Evolutionary conservation across 352 stramenopile genomes (phyloP).

Genomic region (Pythium graminicola): DNA sequence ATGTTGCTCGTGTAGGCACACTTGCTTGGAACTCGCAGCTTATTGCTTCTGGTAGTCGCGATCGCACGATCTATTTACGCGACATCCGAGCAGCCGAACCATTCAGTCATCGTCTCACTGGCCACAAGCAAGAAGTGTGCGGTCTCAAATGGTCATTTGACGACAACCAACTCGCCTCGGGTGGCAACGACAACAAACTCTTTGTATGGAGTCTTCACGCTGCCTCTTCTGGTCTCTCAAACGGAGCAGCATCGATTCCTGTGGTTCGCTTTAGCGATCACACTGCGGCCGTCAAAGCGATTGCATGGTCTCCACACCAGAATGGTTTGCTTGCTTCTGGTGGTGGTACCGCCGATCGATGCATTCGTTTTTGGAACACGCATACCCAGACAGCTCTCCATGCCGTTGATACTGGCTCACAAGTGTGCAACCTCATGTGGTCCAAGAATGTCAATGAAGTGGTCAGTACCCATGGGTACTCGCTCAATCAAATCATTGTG

Average conservation of each 20-base stretch:
- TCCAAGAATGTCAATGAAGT: slow-evolving; percentile 97
- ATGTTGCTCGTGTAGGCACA: slow-evolving; percentile 90
- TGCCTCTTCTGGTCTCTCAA: slow-evolving; percentile 26
- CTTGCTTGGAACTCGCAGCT: slow-evolving; percentile 89
- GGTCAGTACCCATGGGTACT: slow-evolving; percentile 98
- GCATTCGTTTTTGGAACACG: slow-evolving; percentile 98
- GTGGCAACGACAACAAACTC: slow-evolving; percentile 98
- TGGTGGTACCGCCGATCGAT: slow-evolving; percentile 94
- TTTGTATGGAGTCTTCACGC: slow-evolving; percentile 91
- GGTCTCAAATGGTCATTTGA: slow-evolving; percentile 96
- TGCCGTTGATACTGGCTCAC: slow-evolving; percentile 93
- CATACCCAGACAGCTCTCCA: slow-evolving; percentile 85
- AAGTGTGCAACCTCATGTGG: slow-evolving; percentile 98
- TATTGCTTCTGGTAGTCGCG: slow-evolving; percentile 92
- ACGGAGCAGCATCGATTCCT: slow-evolving; percentile 38
- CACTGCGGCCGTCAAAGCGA: slow-evolving; percentile 96
- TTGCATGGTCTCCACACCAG: slow-evolving; percentile 96
- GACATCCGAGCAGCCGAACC: slow-evolving; percentile 78
- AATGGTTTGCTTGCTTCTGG: slow-evolving; percentile 93
- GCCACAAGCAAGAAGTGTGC: slow-evolving; percentile 90
- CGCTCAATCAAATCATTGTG: slow-evolving; percentile 96
- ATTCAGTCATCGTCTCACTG: slow-evolving; percentile 49
- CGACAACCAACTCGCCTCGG: slow-evolving; percentile 84
- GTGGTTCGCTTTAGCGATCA: slow-evolving; percentile 92
- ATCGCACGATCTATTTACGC: slow-evolving; percentile 91